Percentiles rank a stretch among this genome's conserved stretches.
Conservation (phyloP, 148 eudicot species). For the Camellia japonica region DNA sequence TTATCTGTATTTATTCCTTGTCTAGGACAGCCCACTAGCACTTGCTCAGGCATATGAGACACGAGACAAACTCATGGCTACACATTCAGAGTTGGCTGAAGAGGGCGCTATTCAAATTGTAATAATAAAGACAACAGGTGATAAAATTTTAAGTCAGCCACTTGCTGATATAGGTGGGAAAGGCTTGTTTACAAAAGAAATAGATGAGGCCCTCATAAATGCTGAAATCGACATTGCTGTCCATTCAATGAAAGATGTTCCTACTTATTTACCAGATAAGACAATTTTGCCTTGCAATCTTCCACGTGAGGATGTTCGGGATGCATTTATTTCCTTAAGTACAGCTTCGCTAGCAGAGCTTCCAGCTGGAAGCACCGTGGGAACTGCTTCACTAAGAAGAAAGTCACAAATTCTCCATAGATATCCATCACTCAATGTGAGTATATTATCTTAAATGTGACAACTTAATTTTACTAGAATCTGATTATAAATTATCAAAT, state of each 20-base stretch:
- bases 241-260: slow-evolving; percentile 99
- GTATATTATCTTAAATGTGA: slow-evolving; percentile 13
- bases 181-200: slow-evolving; percentile 95
- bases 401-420: slow-evolving; percentile 87
- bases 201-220: slow-evolving; percentile 87
- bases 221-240: slow-evolving; percentile 97
- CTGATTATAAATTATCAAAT: background rate
- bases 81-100: slow-evolving; percentile 77
- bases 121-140: slow-evolving; percentile 92
- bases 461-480: background rate
- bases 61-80: slow-evolving; percentile 65
- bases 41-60: slow-evolving; percentile 98
- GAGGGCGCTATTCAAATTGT: slow-evolving; percentile 91
- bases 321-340: slow-evolving; percentile 84
- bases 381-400: slow-evolving; percentile 93
- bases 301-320: slow-evolving; percentile 91
- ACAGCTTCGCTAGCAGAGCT: slow-evolving; percentile 79
- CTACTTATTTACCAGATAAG: slow-evolving; percentile 87
- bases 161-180: slow-evolving; percentile 98
- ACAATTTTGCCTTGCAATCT: slow-evolving; percentile 95
- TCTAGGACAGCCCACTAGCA: slow-evolving; percentile 89
- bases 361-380: slow-evolving; percentile 86
- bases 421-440: slow-evolving; percentile 84
- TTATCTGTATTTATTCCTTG: slow-evolving; percentile 28
- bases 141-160: slow-evolving; percentile 78